Base-by-base conservation (phyloP, 1,139 yeast genomes). In the Yamadazyma atmosphaerica region DNA sequence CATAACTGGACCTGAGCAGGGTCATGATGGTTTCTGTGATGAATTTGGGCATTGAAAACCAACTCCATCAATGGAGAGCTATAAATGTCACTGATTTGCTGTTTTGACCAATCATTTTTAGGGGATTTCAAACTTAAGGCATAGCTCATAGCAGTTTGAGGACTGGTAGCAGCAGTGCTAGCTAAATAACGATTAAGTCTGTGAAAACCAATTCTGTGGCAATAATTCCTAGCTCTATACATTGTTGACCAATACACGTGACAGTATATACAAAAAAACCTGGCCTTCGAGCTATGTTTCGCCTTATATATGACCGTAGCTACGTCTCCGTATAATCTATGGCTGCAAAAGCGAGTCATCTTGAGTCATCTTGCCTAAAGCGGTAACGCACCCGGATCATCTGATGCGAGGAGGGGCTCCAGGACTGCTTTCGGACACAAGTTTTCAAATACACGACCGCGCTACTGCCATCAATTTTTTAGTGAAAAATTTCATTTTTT, bases 1-100 rank as follows among this genome's bases (percentile, higher is more conserved):
- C 95, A 85, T 35, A 85, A 68, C 57, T 85, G 95, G 19, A 85
- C 82, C 54, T 83, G 82, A 1, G 69, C 54, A 1, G 90, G 88
- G 49, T 84, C 77, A 54, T 85, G 89, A 60, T 72, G 77, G 43
- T 66, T 70, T 34, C 89, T 65, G 55, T 85, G 92, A 43, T 83
- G 84, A 6, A 76, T 47, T 49, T 83, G 88, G 0, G 92, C 81
- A 33, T 71, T 67, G 55, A 70, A 74, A 4, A 81, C 71, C 34
- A 85, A 64, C 33, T 83, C 92, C 62, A 81, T 66, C 40, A 85
- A 61, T 0, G 94, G 90, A 1, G 83, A 72, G 39, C 79, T 55
- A 53, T 83, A 84, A 36, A 85, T 79, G 34, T 75, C 74, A 12
- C 63, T 55, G 37, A 85, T 72, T 51, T 84, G 84, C 1, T 66